Evolutionary conservation across 2,329 filamentous ascomycete genomes (phyloP), one percentile per base, ranked within the genome.

Genomic region (Verticillium klebahnii): DNA sequence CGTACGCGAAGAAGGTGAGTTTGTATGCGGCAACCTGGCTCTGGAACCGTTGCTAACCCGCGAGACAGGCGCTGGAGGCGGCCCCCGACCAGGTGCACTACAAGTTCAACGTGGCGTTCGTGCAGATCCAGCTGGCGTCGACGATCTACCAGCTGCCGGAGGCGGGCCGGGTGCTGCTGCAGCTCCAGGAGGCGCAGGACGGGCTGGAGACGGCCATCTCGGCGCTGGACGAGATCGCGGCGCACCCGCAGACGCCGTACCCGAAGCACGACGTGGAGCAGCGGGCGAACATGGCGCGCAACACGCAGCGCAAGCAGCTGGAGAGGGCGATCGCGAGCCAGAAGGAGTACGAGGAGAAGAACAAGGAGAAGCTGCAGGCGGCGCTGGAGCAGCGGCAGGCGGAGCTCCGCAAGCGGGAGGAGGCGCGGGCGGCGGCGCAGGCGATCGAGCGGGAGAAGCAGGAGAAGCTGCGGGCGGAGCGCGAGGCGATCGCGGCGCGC

Each of bases 51-150:
- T 9, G 31, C 54, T 56, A 34, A 34, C 25, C 8, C 40, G 40
- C 8, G 25, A 12, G 17, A 7, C 36, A 90, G 85, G 92, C 94
- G 31, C 85, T 96, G 19, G 85, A 87, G 61, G 85, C 90, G 60
- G 88, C 91, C 1, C 91, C 93, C 0, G 90, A 95, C 5, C 92
- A 96, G 69, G 83, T 93, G 34, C 92, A 97, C 75, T 92, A 95
- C 75, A 92, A 95, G 74, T 99, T 99, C 84, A 99, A 99, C 71
- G 91, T 99, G 32, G 95, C 95, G 0, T 99, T 97, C 71, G 92
- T 98, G 32, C 95, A 98, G 72, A 96, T 97, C 65, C 93, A 97
- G 74, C 88, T 98, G 60, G 94, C 94, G 23, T 89, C 90, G 56
- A 86, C 90, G 34, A 87, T 97, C 60, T 89, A 92, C 74, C 82